These are phyloP conservation scores for Adansonia rubrostipa DNA, from an alignment of 441 rosid genomes.

Conservation along the genomic window DNA sequence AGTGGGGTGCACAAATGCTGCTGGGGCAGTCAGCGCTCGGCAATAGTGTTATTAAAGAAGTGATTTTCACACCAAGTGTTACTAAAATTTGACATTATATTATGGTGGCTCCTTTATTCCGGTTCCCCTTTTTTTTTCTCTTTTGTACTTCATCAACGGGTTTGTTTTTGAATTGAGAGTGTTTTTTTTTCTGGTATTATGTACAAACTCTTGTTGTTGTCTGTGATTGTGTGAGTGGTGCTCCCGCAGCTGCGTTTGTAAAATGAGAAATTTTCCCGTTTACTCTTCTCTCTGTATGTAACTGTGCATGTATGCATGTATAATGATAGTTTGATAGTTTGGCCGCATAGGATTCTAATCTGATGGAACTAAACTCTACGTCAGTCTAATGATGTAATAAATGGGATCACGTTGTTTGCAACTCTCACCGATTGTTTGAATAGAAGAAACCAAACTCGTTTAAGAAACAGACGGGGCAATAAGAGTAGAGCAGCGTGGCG, in stretches of 20 bases:
- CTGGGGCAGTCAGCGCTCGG: too few species aligned
- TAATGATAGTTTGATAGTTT: neutral
- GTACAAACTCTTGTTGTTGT: neutral
- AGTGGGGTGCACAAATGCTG: conserved; percentile 12
- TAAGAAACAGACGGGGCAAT: neutral
- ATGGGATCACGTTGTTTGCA: neutral
- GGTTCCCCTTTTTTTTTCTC: too few species aligned
- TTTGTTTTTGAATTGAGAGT: neutral
- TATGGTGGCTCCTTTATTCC: too few species aligned
- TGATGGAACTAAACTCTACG: neutral
- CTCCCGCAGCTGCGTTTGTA: too few species aligned
- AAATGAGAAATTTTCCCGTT: neutral
- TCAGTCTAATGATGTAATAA: neutral
- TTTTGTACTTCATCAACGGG: neutral
- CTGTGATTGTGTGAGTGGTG: neutral
- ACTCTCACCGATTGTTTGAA: neutral
- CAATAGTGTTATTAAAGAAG: too few species aligned
- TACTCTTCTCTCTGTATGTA: neutral
- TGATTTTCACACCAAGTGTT: too few species aligned
- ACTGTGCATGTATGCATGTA: neutral
- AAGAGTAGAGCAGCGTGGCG: neutral
- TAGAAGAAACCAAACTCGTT: neutral
- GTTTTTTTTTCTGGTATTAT: too few species aligned
- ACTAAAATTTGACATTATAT: too few species aligned
- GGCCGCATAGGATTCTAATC: neutral